These are phyloP conservation scores for Apocynum venetum DNA, from an alignment of 257 asterid species.

Conservation along the genomic window DNA sequence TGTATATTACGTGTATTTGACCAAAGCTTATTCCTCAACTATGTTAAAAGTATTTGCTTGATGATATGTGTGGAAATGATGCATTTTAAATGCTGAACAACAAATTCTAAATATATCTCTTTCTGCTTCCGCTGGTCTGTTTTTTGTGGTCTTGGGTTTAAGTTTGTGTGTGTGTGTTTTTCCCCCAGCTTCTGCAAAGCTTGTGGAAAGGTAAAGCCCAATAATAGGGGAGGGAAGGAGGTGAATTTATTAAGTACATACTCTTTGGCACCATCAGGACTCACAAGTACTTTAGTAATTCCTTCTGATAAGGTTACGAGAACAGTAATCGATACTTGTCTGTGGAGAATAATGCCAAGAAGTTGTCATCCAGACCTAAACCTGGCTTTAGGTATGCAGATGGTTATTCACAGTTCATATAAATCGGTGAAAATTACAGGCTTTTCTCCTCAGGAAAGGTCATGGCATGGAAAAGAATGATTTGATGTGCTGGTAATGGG, in stretches of 20 bases:
- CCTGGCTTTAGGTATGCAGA: background rate
- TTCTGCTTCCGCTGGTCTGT: background rate
- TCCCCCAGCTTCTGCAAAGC: background rate
- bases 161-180: background rate
- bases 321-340: background rate
- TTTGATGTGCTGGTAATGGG: too few species aligned
- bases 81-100: background rate
- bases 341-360: background rate
- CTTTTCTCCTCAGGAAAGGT: background rate
- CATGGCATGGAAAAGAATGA: background rate
- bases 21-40: background rate
- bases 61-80: background rate
- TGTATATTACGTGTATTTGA: background rate
- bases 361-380: background rate
- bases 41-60: background rate
- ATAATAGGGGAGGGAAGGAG: background rate
- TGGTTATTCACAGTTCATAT: background rate
- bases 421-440: background rate
- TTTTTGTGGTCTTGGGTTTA: too few species aligned
- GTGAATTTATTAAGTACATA: background rate
- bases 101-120: background rate
- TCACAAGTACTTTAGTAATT: too few species aligned
- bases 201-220: background rate
- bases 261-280: too few species aligned
- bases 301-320: background rate